Base-by-base conservation (phyloP, 2,329 filamentous ascomycete species). In the Cytospora chrysosperma region DNA sequence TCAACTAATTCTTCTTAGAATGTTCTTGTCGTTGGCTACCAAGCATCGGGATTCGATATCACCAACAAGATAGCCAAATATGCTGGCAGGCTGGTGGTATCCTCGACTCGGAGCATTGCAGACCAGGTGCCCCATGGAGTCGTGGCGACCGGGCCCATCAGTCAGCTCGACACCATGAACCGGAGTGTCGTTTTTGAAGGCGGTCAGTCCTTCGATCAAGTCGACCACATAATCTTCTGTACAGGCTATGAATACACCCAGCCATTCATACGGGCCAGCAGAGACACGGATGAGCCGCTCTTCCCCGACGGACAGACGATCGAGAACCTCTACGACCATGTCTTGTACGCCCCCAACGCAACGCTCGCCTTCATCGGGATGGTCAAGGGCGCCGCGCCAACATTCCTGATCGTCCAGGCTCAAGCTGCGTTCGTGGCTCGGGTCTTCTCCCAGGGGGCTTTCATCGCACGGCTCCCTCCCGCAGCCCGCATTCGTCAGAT, bases 221-320 rank as follows among this genome's bases (percentile, higher is more conserved):
- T 56, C 27, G 52, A 61, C 19, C 52, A 50, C 40, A 37, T 61
- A 3, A 37, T 61, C 3, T 56, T 61, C 12, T 61, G 59, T 32
- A 61, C 52, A 15, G 59, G 59, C 21, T 61, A 61, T 17, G 32
- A 61, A 21, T 56, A 56, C 2, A 43, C 47, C 15, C 59, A 61
- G 12, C 52, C 52, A 21, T 56, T 61, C 21, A 49, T 61, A 37
- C 43, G 32, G 40, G 17, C 5, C n/a, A 34, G 27, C 28, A 24
- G 13, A n/a, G 5, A 30, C 15, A 26, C 51, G 5, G 28, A 17
- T 3, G 37, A 15, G 2, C 28, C 52, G 2, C 59, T 56, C 6
- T 61, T 61, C 28, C 59, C 52, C n/a, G 54, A 32, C 19, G 52
- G 59, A 12, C 8, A 19, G 19, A 28, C 2, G 10, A 37, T 61